Percentiles rank a stretch among this genome's conserved stretches.
These are phyloP conservation scores for Cenococcum geophilum DNA, from an alignment of 495 filamentous ascomycete species.

Conservation along the genomic window DNA sequence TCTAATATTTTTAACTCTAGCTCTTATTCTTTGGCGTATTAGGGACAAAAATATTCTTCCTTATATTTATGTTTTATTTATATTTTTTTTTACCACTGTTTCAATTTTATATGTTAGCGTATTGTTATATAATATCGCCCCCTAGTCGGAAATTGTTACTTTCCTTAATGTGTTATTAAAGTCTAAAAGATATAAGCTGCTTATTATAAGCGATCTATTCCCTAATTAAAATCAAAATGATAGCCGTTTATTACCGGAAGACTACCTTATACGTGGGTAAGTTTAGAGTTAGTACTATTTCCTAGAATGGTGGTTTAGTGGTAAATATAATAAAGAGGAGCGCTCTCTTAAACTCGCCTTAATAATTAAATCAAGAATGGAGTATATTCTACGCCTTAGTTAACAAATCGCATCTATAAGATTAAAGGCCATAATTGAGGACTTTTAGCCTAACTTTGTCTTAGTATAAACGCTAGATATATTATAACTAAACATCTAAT, in stretches of 20 bases:
- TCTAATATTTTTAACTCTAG: constrained; percentile 45
- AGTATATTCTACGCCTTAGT: constrained; percentile 66
- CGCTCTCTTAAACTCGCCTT: constrained; percentile 63
- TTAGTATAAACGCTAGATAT: constrained; percentile 7
- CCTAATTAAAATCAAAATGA: constrained; percentile 14
- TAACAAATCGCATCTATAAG: constrained; percentile 26
- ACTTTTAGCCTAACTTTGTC: constrained; percentile 7
- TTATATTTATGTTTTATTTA: constrained; percentile 54
- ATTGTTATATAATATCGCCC: constrained; percentile 50
- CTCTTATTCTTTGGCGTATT: constrained; percentile 48
- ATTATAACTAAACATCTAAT: constrained; percentile 2
- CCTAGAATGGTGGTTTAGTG: constrained; percentile 62
- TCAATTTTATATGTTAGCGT: constrained; percentile 38
- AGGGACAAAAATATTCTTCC: constrained; percentile 17
- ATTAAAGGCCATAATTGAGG: neutral
- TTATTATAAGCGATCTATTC: constrained; percentile 20
- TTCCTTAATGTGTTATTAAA: constrained; percentile 61
- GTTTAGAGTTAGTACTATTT: constrained; percentile 65
- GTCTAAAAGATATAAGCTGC: constrained; percentile 40
- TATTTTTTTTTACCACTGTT: constrained; percentile 58
- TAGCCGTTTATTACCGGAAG: constrained; percentile 63
- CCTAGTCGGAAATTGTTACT: constrained; percentile 57
- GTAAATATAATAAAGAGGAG: constrained; percentile 69
- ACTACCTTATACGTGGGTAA: constrained; percentile 73
- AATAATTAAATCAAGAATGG: constrained; percentile 57